These are phyloP conservation scores for Gloeophyllum trabeum DNA, from an alignment of 768 basidiomycete species.

Conservation along the genomic window DNA sequence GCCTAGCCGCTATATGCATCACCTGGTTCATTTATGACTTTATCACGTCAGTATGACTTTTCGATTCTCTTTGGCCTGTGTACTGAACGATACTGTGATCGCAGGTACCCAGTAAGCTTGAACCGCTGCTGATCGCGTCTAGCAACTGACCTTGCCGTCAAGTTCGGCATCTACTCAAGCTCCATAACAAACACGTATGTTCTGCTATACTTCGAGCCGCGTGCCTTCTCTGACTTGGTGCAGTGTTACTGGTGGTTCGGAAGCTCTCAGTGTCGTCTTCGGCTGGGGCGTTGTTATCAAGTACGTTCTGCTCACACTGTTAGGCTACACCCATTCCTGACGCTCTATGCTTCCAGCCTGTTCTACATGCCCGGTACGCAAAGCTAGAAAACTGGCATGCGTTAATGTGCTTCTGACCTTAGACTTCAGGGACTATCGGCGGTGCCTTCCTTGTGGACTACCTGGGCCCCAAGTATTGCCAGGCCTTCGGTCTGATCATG, in stretches of 20 bases:
- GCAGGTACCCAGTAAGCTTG: conserved; percentile 51
- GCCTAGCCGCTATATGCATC: conserved; percentile 62
- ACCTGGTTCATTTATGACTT: conserved; percentile 85
- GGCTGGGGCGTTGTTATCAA: conserved; percentile 85
- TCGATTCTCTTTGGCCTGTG: not conserved
- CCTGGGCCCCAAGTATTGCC: conserved; percentile 54
- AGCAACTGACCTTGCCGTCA: not conserved
- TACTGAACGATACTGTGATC: conserved; percentile 1
- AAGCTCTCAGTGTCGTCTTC: conserved; percentile 49
- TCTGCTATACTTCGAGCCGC: no score
- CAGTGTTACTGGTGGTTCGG: conserved; percentile 44
- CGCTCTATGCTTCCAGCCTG: conserved; percentile 22
- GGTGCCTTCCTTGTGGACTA: conserved; percentile 72
- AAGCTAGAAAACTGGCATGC: conserved; percentile 4
- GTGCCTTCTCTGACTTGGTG: no score
- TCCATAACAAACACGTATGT: no score
- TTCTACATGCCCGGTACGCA: conserved; percentile 61
- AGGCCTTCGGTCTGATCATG: conserved; percentile 56
- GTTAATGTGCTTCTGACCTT: conserved; percentile 20
- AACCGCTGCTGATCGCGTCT: not conserved
- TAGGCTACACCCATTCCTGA: conserved; percentile 21
- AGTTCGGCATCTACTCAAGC: conserved; percentile 84
- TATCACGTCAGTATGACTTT: conserved; percentile 40
- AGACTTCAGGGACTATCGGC: conserved; percentile 47
- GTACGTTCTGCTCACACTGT: conserved; percentile 21